Conservation (phyloP, 2,329 filamentous ascomycete genomes). For the Didymella segeticola region DNA sequence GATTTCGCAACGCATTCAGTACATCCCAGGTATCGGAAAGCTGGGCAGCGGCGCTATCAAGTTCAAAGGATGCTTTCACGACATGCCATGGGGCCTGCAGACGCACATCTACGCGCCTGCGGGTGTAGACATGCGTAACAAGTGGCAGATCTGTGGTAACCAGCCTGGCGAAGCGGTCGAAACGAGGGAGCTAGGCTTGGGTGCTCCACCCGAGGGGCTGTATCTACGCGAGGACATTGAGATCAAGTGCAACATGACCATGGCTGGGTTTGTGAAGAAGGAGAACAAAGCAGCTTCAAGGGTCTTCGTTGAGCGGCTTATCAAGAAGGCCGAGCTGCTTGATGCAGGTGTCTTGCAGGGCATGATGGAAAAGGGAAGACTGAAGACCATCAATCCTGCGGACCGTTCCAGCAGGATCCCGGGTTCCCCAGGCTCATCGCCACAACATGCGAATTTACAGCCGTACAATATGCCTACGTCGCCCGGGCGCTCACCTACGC, state of each 20-base stretch:
- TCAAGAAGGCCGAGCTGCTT: constrained; percentile 74
- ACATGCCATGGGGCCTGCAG: constrained; percentile 75
- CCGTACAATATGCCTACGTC: constrained; percentile 40
- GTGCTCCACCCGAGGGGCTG: constrained; percentile 68
- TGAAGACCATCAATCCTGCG: constrained; percentile 65
- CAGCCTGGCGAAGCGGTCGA: constrained; percentile 71
- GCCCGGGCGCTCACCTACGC: constrained; percentile 29
- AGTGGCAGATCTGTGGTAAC: constrained; percentile 72
- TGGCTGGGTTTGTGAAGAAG: constrained; percentile 70
- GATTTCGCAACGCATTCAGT: constrained; percentile 72
- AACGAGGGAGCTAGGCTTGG: constrained; percentile 68
- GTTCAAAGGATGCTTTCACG: constrained; percentile 75
- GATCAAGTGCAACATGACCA: constrained; percentile 71
- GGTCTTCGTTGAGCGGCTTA: constrained; percentile 71
- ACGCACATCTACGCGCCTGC: constrained; percentile 75
- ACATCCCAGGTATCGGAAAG: constrained; percentile 70
- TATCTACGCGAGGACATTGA: constrained; percentile 75
- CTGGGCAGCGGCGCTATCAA: constrained; percentile 70
- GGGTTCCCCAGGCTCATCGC: constrained; percentile 20
- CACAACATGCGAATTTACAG: constrained; percentile 30
- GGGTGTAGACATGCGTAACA: constrained; percentile 70
- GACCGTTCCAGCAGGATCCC: constrained; percentile 32
- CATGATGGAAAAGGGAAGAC: constrained; percentile 70
- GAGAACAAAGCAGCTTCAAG: constrained; percentile 71
- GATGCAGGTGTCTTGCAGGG: constrained; percentile 70